Evolutionary conservation across 495 filamentous ascomycete species (phyloP).

Genomic region (Neurospora sp.): DNA sequence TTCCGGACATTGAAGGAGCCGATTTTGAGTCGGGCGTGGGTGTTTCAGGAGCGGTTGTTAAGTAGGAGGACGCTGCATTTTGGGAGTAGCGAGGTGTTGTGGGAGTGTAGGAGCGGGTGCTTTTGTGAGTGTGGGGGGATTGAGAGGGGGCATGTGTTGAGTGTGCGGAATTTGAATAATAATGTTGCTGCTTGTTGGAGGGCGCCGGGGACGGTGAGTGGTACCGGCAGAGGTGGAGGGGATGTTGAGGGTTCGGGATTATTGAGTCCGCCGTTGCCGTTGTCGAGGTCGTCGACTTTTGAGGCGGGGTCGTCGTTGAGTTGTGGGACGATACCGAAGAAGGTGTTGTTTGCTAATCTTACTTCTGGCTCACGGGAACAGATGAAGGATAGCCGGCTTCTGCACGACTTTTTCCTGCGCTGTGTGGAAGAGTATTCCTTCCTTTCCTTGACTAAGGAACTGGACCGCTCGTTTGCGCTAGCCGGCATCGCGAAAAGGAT

Average conservation of each 20-base stretch:
- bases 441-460: constrained; percentile 4
- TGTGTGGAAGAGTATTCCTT: constrained; percentile 14
- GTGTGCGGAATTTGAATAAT: constrained; percentile 2
- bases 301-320: not conserved
- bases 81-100: constrained; percentile 18
- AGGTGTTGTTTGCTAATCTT: constrained; percentile 6
- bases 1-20: constrained; percentile 8
- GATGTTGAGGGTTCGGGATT: not conserved
- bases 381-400: not conserved
- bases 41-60: constrained; percentile 25
- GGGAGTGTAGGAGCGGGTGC: constrained; percentile 19
- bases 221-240: not conserved
- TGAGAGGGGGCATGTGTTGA: constrained; percentile 4
- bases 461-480: constrained; percentile 8
- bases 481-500: constrained; percentile 8
- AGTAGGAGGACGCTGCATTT: constrained; percentile 21
- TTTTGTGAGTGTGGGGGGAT: constrained; percentile 21
- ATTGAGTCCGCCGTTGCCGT: not conserved
- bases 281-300: not conserved
- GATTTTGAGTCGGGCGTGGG: constrained; percentile 21
- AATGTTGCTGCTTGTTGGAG: not conserved
- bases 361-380: not conserved
- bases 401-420: constrained; percentile 14
- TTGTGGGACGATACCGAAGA: constrained; percentile 1
- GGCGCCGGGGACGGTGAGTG: not conserved